These are phyloP conservation scores for Aspergillus alliaceus DNA, from an alignment of 2,329 filamentous ascomycete genomes.

Conservation along the genomic window DNA sequence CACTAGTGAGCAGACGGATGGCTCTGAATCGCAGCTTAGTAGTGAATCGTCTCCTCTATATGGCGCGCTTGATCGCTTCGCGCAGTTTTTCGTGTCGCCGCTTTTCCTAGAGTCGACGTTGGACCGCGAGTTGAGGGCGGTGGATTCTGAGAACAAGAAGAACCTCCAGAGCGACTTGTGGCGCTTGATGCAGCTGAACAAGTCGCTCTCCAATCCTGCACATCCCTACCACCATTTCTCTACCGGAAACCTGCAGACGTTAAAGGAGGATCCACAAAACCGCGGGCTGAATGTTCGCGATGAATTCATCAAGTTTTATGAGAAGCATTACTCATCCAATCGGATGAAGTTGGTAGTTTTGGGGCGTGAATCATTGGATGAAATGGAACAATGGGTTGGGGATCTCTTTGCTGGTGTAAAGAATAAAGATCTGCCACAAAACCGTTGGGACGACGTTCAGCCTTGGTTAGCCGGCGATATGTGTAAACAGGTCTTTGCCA, in stretches of 20 bases:
- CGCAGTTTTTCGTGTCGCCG: conserved; percentile 89
- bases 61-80: conserved; percentile 85
- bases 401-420: conserved; percentile 79
- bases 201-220: conserved; percentile 80
- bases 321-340: conserved; percentile 87
- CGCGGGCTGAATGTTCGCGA: conserved; percentile 80
- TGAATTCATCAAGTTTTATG: conserved; percentile 91
- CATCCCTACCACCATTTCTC: conserved; percentile 92
- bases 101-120: conserved; percentile 82
- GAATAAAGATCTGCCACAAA: conserved; percentile 74
- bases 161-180: conserved; percentile 89
- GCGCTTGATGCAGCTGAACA: conserved; percentile 84
- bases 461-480: conserved; percentile 62
- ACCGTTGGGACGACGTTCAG: conserved; percentile 65
- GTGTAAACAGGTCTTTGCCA: conserved; percentile 75
- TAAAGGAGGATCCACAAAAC: conserved; percentile 78
- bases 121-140: conserved; percentile 82
- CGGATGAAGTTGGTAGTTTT: conserved; percentile 89
- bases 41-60: conserved; percentile 60
- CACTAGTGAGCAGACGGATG: conserved; percentile 17
- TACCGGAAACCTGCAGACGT: conserved; percentile 81
- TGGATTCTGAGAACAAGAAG: conserved; percentile 97
- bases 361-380: conserved; percentile 77
- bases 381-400: conserved; percentile 78
- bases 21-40: conserved; percentile 23